Evolutionary conservation across 108 stramenopile species (phyloP), one percentile per base, ranked within the genome.

Genomic region (Parmales sp.): DNA sequence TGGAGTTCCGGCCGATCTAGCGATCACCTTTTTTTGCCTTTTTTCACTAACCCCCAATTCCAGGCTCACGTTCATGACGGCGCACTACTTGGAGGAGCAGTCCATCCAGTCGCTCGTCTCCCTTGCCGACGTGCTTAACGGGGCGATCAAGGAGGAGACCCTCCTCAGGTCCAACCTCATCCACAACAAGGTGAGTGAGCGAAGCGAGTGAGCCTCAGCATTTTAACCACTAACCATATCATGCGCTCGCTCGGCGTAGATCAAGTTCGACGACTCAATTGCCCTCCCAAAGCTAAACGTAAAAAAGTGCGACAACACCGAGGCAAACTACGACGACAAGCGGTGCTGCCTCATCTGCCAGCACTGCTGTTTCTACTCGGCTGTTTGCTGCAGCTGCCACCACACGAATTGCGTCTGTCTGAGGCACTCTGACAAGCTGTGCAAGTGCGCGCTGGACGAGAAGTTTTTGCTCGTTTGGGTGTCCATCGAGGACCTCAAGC

Each of bases 331-430:
- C 74, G 94, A 95, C 70, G 94, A 95, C 74, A 89, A 88, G 72
- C 78, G 94, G 28, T 69, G 88, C 37, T 95, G 94, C 74, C 85
- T 81, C 68, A 78, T 86, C 36, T 93, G 90, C 78, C 88, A 90
- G 68, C 91, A 93, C 66, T 84, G 89, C 67, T 94, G 93, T 68
- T 94, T 91, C 84, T 88, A 94, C 72, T 92, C 92, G 7, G 90
- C 88, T 9, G 93, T 97, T 6, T 92, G 86, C 6, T 97, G 96
- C 76, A 85, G 91, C 63, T 97, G 96, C 78, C 85, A 81, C 67
- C 80, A 88, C 39, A 78, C 76, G 1, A 85, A 86, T 65, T 91
- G 95, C 5, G 81, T 81, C 41, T 96, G 95, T 74, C 72, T 94
- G 16, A 82, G 93, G 19, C 91, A 94, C 68, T 79, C 79, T 67